Conservation (phyloP, 345 rosid species). For the Erysimum cheiranthoides region DNA sequence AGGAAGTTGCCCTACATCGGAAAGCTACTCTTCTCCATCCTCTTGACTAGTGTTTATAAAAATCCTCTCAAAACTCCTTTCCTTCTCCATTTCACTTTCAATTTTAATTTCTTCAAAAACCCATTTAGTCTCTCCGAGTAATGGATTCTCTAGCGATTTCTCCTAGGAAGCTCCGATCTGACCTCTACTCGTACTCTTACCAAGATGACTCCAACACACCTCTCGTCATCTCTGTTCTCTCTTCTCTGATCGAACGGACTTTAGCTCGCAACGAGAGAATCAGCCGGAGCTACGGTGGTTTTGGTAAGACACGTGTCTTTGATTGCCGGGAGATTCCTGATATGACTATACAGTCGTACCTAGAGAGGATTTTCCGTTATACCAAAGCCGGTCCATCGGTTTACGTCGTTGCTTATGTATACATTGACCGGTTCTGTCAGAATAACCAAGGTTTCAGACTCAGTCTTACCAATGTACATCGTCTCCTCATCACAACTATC, state of each 20-base stretch:
- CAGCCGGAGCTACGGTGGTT: constrained; percentile 50
- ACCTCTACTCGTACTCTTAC: constrained; percentile 73
- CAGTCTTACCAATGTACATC: constrained; percentile 70
- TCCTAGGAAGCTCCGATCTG: constrained; percentile 87
- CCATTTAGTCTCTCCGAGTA: not conserved
- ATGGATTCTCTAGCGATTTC: constrained; percentile 60
- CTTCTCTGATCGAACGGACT: constrained; percentile 81
- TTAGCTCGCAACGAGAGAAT: constrained; percentile 77
- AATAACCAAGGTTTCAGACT: constrained; percentile 72
- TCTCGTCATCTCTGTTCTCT: constrained; percentile 79
- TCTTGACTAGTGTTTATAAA: constrained; percentile 30
- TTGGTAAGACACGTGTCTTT: constrained; percentile 57
- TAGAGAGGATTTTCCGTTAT: constrained; percentile 87
- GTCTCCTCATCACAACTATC: constrained; percentile 82
- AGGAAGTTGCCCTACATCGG: constrained; percentile 42
- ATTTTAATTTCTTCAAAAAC: not conserved
- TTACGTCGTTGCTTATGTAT: constrained; percentile 85
- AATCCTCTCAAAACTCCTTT: constrained; percentile 20
- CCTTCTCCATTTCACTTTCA: constrained; percentile 23
- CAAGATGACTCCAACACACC: constrained; percentile 67
- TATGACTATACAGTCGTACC: constrained; percentile 77
- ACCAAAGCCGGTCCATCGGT: constrained; percentile 85
- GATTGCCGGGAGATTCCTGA: constrained; percentile 81
- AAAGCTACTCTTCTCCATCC: constrained; percentile 35
- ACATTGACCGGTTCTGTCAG: constrained; percentile 87